These are phyloP conservation scores for Lentinula aciculospora DNA, from an alignment of 768 basidiomycete species.

Conservation along the genomic window DNA sequence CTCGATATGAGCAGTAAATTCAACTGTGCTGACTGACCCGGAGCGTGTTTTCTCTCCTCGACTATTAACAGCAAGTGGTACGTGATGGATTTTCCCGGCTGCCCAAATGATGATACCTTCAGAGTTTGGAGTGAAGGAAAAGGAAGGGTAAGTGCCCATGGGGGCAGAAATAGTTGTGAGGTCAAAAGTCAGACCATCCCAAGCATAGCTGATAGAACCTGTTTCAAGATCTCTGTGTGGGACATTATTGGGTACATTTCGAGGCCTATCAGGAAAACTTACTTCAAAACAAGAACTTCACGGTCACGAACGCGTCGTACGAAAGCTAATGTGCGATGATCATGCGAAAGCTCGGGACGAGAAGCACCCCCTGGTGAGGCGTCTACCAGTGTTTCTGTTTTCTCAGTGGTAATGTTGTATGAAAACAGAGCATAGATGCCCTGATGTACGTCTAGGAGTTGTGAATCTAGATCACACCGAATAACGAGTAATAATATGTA, in stretches of 20 bases:
- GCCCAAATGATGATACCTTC: conserved; percentile 69
- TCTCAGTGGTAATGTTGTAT: conserved; percentile 53
- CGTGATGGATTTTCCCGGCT: conserved; percentile 59
- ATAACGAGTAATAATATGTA: conserved; percentile 14
- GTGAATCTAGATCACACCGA: background rate
- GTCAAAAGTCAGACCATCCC: conserved; percentile 69
- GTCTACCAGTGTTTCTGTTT: conserved; percentile 46
- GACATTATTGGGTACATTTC: background rate
- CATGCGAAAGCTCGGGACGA: conserved; percentile 64
- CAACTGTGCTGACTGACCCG: conserved; percentile 41
- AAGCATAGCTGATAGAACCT: conserved; percentile 58
- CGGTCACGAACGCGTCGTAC: conserved; percentile 71
- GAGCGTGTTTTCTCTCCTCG: conserved; percentile 44
- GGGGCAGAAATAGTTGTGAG: conserved; percentile 59
- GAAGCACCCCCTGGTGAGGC: conserved; percentile 67
- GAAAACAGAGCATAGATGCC: conserved; percentile 71
- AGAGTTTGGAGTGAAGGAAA: conserved; percentile 58
- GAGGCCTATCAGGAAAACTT: conserved; percentile 14
- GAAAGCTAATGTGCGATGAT: conserved; percentile 66
- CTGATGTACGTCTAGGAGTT: conserved; percentile 49
- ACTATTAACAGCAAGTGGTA: conserved; percentile 49
- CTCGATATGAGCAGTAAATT: conserved; percentile 59
- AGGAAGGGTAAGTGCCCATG: conserved; percentile 78
- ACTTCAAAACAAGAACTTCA: conserved; percentile 70
- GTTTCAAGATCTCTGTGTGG: conserved; percentile 53